Conservation (phyloP, 495 filamentous ascomycete species). For the Staphylotrichum longicolle region DNA sequence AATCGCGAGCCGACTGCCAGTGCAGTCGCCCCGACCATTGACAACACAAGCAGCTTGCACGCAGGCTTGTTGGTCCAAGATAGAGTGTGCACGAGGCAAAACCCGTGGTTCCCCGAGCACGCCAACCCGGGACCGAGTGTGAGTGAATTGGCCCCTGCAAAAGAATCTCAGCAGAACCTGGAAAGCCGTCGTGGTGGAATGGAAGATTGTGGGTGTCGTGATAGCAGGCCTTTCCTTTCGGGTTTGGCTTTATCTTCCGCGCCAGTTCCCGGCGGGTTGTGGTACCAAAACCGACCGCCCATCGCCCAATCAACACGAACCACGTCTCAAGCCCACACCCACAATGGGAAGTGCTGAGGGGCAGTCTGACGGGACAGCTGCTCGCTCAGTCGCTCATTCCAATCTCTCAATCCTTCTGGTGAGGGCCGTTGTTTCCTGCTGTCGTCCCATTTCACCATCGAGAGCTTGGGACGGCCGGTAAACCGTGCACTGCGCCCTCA, state of each 20-base stretch:
- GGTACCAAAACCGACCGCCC: constrained; percentile 32
- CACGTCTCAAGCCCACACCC: constrained; percentile 43
- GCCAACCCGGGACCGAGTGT: neutral
- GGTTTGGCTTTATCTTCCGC: constrained; percentile 41
- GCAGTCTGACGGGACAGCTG: constrained; percentile 26
- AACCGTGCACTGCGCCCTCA: no score
- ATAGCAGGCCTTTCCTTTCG: constrained; percentile 32
- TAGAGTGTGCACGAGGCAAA: neutral
- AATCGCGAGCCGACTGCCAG: no score
- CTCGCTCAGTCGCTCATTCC: constrained; percentile 20
- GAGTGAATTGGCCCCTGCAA: neutral
- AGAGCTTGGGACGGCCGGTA: no score
- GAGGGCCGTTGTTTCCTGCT: neutral
- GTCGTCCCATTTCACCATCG: constrained; percentile 19
- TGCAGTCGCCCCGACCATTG: no score
- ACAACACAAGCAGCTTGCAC: no score
- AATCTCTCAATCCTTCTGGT: constrained; percentile 9
- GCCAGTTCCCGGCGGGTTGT: constrained; percentile 35
- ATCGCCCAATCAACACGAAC: constrained; percentile 40
- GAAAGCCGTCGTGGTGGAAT: neutral
- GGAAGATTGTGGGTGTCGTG: constrained; percentile 25
- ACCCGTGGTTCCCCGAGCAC: neutral
- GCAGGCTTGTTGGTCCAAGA: no score
- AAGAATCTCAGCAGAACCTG: neutral
- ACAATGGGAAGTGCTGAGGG: constrained; percentile 28